These are phyloP conservation scores for Fusarium ambrosium DNA, from an alignment of 2,329 filamentous ascomycete genomes.

Conservation along the genomic window DNA sequence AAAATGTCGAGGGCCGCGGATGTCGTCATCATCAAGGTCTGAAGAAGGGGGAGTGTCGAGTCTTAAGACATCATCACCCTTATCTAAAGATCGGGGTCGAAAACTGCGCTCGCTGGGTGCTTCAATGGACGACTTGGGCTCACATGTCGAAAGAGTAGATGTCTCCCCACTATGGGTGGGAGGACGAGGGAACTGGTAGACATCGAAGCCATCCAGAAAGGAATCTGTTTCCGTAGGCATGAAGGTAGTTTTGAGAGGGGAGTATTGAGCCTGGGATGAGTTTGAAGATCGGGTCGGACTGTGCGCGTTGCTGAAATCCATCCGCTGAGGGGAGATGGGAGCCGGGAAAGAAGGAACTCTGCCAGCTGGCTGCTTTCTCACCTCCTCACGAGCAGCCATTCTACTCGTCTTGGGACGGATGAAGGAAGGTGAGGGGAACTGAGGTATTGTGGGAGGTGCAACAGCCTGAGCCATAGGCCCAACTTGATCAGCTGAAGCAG, in stretches of 20 bases:
- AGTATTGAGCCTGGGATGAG: constrained; percentile 31
- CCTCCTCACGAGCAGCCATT: constrained; percentile 70
- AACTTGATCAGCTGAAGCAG: constrained; percentile 41
- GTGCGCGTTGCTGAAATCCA: constrained; percentile 28
- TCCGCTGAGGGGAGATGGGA: constrained; percentile 32
- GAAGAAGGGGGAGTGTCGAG: constrained; percentile 53
- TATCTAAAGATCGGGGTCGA: constrained; percentile 43
- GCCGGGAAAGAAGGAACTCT: constrained; percentile 49
- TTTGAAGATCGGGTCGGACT: constrained; percentile 26
- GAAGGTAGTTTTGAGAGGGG: constrained; percentile 46
- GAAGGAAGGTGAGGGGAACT: constrained; percentile 67
- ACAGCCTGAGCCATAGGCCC: constrained; percentile 40
- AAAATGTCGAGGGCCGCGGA: constrained; percentile 33
- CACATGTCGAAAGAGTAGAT: constrained; percentile 44
- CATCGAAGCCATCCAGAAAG: constrained; percentile 50
- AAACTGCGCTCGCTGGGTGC: constrained; percentile 45
- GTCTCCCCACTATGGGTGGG: constrained; percentile 47
- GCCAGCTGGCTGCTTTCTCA: constrained; percentile 47
- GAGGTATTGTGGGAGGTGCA: constrained; percentile 47
- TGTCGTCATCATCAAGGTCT: constrained; percentile 50
- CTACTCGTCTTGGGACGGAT: constrained; percentile 67
- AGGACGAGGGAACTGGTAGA: constrained; percentile 56
- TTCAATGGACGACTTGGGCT: constrained; percentile 40
- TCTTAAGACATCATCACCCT: constrained; percentile 37
- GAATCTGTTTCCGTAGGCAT: constrained; percentile 40